phyloP scores from a whole-genome alignment of 805 yeast species.

The Pichia nanzhaoensis region DNA sequence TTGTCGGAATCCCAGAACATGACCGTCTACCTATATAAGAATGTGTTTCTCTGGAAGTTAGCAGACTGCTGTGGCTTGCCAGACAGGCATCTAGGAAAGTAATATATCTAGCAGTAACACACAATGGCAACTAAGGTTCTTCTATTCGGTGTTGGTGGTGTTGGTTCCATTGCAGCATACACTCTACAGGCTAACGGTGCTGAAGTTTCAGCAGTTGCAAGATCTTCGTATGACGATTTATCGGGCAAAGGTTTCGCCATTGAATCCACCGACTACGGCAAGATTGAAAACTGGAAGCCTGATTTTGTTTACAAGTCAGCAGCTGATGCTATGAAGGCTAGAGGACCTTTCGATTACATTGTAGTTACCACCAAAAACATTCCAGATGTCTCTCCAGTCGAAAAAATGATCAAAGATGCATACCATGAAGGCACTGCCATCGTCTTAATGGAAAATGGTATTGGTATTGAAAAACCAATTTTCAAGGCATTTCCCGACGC shows the following conservation, averaged over 20 bases:
- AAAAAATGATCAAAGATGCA: conserved; percentile 25
- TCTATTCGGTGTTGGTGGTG: conserved; percentile 80
- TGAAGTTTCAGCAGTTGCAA: conserved; percentile 53
- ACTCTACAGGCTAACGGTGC: conserved; percentile 46
- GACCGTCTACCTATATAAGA: neutral
- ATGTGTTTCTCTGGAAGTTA: no score
- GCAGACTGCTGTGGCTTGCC: no score
- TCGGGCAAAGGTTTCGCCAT: conserved; percentile 48
- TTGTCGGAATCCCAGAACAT: no score
- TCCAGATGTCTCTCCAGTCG: conserved; percentile 53
- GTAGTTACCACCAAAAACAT: conserved; percentile 57
- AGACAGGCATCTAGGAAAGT: no score
- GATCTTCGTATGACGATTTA: conserved; percentile 58
- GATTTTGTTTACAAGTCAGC: conserved; percentile 34
- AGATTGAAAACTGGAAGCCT: conserved; percentile 49
- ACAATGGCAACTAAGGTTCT: conserved; percentile 36
- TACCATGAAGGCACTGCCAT: conserved; percentile 28
- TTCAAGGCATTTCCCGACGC: conserved; percentile 30
- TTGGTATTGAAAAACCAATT: conserved; percentile 33
- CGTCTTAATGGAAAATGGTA: conserved; percentile 36
- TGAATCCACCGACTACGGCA: conserved; percentile 58
- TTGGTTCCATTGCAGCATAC: conserved; percentile 71
- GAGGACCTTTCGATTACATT: conserved; percentile 45
- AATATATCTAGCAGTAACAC: no score
- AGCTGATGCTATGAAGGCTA: conserved; percentile 38